Evolutionary conservation across 2,329 filamentous ascomycete genomes (phyloP), one percentile per base, ranked within the genome.

Genomic region (Microcyclospora tardicrescens): DNA sequence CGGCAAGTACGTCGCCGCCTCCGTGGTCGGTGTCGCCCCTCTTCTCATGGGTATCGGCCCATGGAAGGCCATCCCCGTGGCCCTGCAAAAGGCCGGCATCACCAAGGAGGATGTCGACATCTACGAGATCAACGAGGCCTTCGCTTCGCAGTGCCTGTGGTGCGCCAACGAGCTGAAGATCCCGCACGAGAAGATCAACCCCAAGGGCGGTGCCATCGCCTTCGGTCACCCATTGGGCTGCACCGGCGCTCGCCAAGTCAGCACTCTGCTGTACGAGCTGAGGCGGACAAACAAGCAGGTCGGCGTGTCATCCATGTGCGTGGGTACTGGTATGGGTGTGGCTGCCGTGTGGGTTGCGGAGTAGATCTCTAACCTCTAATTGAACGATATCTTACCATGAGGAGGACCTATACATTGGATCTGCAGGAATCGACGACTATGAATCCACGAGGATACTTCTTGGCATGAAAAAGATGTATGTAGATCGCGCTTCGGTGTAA

Each of bases 251-350:
- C 75, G 91, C 57, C 91, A 96, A 68, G 84, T 98, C 35, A 85
- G 83, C 57, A 96, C 91, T 10, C 65, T 96, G 54, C 67, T 96
- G 47, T 93, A 86, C 50, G 89, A 96, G 73, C 67, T 96, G 52
- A 81, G 76, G 72, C 72, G 89, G 59, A 91, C 77, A 38, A 77
- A 79, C 42, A 73, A 91, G 72, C 83, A 82, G 72, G 67, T 96
- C 44, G 91, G 91, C 37, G 77, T 94, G 32, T 95, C 85, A 24
- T 89, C 81, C 62, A 96, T 96, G 91, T 98, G 91, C 60, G 68
- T 96, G 36, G 91, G 89, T 37, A 96, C 89, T 2, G 89, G 86
- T 16, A 96, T 96, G 91, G 89, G 89, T 37, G 93, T 95, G 85
- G 87, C 86, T 41, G 85, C 87, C 43, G 81, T 95, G 43, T 95